phyloP scores from a whole-genome alignment of 164 flowering plant genomes.

The Echeveria elegans region DNA sequence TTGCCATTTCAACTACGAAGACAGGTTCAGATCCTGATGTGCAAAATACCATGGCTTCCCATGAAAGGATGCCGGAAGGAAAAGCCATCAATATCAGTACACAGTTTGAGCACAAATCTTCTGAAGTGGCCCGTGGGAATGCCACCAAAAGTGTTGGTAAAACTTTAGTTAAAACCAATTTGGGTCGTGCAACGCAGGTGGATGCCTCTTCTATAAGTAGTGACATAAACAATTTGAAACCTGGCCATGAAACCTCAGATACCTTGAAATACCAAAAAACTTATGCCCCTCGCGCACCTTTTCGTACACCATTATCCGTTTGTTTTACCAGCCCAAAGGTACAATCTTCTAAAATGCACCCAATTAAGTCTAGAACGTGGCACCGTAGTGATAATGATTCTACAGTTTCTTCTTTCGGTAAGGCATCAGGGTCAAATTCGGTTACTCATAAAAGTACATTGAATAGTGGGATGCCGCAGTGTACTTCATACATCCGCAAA shows the following conservation, averaged over 20 bases:
- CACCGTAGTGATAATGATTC: constrained; percentile 34
- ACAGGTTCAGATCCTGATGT: constrained; percentile 18
- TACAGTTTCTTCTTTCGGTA: constrained; percentile 19
- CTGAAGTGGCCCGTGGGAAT: constrained; percentile 13
- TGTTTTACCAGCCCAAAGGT: constrained; percentile 22
- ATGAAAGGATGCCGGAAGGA: constrained; percentile 14
- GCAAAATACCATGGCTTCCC: constrained; percentile 18
- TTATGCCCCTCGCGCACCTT: constrained; percentile 23
- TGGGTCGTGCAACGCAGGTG: constrained; percentile 12
- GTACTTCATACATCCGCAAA: constrained; percentile 68
- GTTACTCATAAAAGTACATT: constrained; percentile 22
- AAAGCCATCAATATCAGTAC: background rate
- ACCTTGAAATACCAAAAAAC: constrained; percentile 19
- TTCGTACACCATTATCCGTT: constrained; percentile 23
- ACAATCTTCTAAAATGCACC: constrained; percentile 22
- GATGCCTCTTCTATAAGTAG: constrained; percentile 11
- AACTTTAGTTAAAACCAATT: constrained; percentile 11
- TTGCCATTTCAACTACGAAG: constrained; percentile 14
- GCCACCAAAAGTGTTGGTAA: constrained; percentile 17
- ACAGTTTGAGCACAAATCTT: background rate
- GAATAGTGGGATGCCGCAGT: constrained; percentile 21
- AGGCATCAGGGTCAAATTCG: constrained; percentile 16
- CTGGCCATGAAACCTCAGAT: constrained; percentile 15
- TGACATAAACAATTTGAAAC: constrained; percentile 12
- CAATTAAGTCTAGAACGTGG: constrained; percentile 61